Percentiles rank a stretch among this genome's conserved stretches.
Conservation (phyloP, 2,329 filamentous ascomycete species). For the Thielaviopsis euricoi region DNA sequence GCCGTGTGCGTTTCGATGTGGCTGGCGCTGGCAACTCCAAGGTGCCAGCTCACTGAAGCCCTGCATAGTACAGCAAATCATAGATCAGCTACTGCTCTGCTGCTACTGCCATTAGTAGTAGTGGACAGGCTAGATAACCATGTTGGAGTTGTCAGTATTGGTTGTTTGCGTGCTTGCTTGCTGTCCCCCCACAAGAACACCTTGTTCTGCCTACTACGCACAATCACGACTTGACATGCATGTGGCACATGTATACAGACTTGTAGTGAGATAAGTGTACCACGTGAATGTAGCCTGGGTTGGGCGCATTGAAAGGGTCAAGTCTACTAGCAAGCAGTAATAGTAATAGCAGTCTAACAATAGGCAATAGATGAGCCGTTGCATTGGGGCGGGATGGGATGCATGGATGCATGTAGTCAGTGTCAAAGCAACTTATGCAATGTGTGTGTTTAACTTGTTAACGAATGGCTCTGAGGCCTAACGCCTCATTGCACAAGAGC, state of each 20-base stretch:
- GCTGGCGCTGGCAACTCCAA: no score
- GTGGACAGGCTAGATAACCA: not conserved
- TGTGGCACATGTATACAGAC: not conserved
- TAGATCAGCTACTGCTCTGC: not conserved
- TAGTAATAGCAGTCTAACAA: not conserved
- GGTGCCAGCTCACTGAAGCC: not conserved
- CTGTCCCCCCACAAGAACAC: not conserved
- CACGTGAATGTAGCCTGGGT: not conserved
- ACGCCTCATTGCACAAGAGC: no score
- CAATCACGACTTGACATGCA: not conserved
- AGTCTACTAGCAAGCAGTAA: not conserved
- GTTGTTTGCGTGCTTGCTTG: no score
- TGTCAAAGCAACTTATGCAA: no score
- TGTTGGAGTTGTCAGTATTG: no score
- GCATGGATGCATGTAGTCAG: no score
- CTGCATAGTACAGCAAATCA: not conserved
- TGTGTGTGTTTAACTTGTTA: no score
- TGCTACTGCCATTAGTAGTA: not conserved
- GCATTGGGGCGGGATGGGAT: no score
- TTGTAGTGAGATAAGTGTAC: not conserved
- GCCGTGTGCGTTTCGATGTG: no score
- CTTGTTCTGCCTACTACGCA: not conserved
- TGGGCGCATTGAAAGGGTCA: not conserved
- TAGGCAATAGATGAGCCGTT: no score
- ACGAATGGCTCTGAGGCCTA: no score